phyloP scores from a whole-genome alignment of 2,329 filamentous ascomycete genomes.

The Celoporthe dispersa region DNA sequence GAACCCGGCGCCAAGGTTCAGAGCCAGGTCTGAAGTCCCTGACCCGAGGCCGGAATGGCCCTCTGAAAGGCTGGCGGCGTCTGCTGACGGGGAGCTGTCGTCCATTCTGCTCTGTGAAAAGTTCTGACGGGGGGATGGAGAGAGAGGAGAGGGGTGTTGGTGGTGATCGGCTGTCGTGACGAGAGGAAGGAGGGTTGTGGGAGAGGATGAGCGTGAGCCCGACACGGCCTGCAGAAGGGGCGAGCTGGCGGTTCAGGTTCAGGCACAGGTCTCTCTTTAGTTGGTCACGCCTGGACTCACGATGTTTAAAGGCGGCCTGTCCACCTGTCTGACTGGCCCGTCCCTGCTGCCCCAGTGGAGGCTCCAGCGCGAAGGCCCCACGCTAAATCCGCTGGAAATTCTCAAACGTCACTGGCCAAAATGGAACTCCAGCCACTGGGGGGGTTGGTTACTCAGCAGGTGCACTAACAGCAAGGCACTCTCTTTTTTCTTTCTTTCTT shows the following conservation, averaged over 20 bases:
- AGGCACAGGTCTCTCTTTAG: constrained; percentile 8
- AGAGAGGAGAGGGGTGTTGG: not conserved
- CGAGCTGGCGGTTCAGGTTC: not conserved
- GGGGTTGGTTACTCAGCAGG: not conserved
- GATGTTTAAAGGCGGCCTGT: constrained; percentile 29
- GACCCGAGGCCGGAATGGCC: constrained; percentile 20
- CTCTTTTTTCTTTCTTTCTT: not conserved
- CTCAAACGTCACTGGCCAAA: not conserved
- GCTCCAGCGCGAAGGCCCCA: constrained; percentile 5
- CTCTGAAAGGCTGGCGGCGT: constrained; percentile 26
- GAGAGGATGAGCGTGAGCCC: not conserved
- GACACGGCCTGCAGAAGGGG: constrained; percentile 9
- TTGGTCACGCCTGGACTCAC: constrained; percentile 30
- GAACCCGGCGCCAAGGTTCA: constrained; percentile 29
- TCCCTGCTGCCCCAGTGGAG: constrained; percentile 20
- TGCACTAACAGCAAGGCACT: not conserved
- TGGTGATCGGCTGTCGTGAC: constrained; percentile 2
- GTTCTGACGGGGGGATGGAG: not conserved
- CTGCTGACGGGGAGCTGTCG: constrained; percentile 25
- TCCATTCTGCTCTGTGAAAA: constrained; percentile 17
- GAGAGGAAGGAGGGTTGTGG: constrained; percentile 6
- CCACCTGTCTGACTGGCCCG: constrained; percentile 24
- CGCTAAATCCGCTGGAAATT: constrained; percentile 1
- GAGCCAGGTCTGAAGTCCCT: constrained; percentile 15
- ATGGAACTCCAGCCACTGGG: not conserved